Percentiles rank a stretch among this genome's conserved stretches.
Conservation (phyloP, 768 basidiomycete species). For the Phlebiopsis flavidoalba region DNA sequence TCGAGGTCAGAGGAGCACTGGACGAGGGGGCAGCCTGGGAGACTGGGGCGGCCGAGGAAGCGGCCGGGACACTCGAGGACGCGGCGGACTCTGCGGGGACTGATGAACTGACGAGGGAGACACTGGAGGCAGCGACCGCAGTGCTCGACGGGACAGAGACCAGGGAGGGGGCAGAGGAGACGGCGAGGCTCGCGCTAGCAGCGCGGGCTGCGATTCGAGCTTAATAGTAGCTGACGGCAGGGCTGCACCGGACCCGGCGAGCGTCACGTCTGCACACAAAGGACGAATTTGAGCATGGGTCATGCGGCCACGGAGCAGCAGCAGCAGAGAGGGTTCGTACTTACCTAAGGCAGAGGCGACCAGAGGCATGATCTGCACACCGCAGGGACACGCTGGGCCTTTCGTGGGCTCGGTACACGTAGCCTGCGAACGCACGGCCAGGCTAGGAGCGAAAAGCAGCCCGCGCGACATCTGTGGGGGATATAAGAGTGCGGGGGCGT, state of each 20-base stretch:
- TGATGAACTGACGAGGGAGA: neutral
- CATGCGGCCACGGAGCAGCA: neutral
- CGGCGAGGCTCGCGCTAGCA: neutral
- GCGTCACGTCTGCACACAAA: neutral
- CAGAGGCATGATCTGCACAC: neutral
- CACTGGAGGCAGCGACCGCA: neutral
- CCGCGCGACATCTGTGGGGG: constrained; percentile 2
- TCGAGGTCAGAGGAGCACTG: neutral
- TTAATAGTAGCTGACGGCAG: neutral
- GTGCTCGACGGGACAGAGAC: neutral
- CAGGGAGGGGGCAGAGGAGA: neutral
- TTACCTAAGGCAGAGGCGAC: neutral
- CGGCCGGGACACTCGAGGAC: neutral
- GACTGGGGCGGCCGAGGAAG: neutral
- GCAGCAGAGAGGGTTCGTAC: neutral
- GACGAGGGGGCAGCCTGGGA: neutral
- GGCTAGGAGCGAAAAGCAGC: neutral
- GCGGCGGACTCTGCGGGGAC: neutral
- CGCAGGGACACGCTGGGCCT: neutral
- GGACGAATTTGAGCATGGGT: neutral
- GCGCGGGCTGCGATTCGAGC: neutral
- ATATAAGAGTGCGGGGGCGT: constrained; percentile 4
- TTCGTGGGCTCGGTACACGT: neutral
- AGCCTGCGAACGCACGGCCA: constrained; percentile 2
- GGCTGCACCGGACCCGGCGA: neutral